Base-by-base conservation (phyloP, 202 grass and related monocot species). In the Musa balbisiana region DNA sequence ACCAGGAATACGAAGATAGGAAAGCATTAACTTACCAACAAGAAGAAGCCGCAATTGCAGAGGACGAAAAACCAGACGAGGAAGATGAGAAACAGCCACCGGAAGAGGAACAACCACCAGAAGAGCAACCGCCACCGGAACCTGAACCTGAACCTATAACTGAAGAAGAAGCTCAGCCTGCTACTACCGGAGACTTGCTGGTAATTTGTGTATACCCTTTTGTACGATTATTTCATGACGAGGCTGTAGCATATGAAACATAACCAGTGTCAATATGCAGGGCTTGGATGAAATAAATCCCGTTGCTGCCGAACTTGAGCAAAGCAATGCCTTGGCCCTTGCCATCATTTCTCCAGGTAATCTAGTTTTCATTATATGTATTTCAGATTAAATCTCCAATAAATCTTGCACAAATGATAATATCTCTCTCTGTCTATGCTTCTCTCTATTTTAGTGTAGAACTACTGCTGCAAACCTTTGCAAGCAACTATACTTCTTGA, bases 241-340 rank as follows among this genome's bases (percentile, higher is more conserved):
- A 51, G 1, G 8, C 17, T 72, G 33, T 49, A 72, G 20, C 29
- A 21, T 8, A 51, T 52, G 21, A 26, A 17, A 52, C 10, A 25
- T 54, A 50, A 4, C 15, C 43, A 69, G 24, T 52, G 14, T 75
- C 17, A 27, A 71, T 16, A 63, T 81, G 69, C 75, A 99, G 91
- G 88, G 90, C 60, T 85, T 99, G 77, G 85, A 99, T 64, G 88
- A 94, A 87, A 73, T 90, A 59, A 91, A 94, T 74, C 95, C 89
- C 64, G 75, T 85, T 77, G 92, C 84, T 64, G 83, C 81, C 53
- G 26, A 94, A 25, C 87, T 99, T 79, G 91, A 99, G 77, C 79
- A 87, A 81, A 88, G 79, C 65, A 99, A 94, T 84, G 89, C 89
- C 77, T 81, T 90, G 62, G 95, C 95, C 81, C 89, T 94, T 76